Base-by-base conservation (phyloP, 768 basidiomycete genomes). In the Collybia sordida region DNA sequence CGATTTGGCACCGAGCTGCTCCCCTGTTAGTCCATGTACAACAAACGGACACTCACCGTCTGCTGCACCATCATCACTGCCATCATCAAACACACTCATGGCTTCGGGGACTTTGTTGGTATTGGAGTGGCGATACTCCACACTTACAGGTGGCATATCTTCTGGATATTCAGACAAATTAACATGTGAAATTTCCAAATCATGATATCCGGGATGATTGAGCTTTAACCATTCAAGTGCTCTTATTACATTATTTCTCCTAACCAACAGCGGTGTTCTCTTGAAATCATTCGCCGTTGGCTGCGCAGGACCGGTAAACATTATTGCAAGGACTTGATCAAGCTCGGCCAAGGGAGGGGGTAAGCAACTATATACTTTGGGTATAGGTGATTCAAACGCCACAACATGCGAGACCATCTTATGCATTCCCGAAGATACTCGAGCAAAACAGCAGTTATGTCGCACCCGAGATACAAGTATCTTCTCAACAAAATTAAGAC, bases 1-100 rank as follows among this genome's bases (percentile, higher is more conserved):
- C 0, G 47, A 34, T 27, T 60, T 53, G 3, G 54, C 54, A 23
- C 45, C 42, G 9, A 55, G 40, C 12, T 58, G 38, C 24, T 63
- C 53, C 22, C 61, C 57, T 1, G 62, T 67, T 1, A 75, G 15
- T 11, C 70, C 68, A 52, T 71, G 66, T 0, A 74, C 69, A 17
- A 59, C 52, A 52, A 73, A 72, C 0, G 71, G 58, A 57, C 72
- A 73, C 6, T n/a, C 14, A 3, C 68, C 71, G 0, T 47, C 36
- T 37, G 53, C 47, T 2, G 45, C 56, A 5, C 69, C 67, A 51
- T 49, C 55, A 41, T 60, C 63, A 15, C 47, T 35, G 15, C 60
- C 60, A 31, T 31, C 47, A 41, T 70, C 64, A 53, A 62, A 37
- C 2, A 56, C 40, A 39, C 59, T 59, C 25, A 50, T 50, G 11